Evolutionary conservation across 805 yeast genomes (phyloP).

Genomic region (Cyberlindnera japonica): DNA sequence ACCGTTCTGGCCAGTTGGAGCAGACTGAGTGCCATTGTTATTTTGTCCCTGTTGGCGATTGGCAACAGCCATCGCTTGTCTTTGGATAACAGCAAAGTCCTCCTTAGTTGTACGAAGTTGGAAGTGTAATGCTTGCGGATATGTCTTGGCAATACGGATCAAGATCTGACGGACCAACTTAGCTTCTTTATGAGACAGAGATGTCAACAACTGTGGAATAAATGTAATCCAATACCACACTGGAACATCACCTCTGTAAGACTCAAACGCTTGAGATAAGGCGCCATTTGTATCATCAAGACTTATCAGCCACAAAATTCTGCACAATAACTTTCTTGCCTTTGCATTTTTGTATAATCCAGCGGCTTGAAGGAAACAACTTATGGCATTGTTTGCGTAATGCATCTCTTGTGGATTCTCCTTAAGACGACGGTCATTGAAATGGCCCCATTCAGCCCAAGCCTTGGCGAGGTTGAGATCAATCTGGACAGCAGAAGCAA

Average conservation of each 20-base stretch:
- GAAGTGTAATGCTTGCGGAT: slow-evolving; percentile 97
- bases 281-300: slow-evolving; percentile 83
- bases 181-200: slow-evolving; percentile 90
- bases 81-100: slow-evolving; percentile 82
- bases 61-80: slow-evolving; percentile 61
- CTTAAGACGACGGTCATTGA: slow-evolving; percentile 82
- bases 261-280: slow-evolving; percentile 81
- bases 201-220: slow-evolving; percentile 88
- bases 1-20: slow-evolving; percentile 3
- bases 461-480: slow-evolving; percentile 94
- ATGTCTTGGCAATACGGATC: slow-evolving; percentile 89
- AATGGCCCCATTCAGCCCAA: slow-evolving; percentile 99
- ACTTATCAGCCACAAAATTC: slow-evolving; percentile 90
- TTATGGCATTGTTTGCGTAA: slow-evolving; percentile 88
- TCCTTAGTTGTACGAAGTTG: slow-evolving; percentile 93
- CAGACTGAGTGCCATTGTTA: not conserved
- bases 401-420: slow-evolving; percentile 78
- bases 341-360: slow-evolving; percentile 92
- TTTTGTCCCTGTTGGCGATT: slow-evolving; percentile 23
- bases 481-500: slow-evolving; percentile 95
- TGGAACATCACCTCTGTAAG: slow-evolving; percentile 93
- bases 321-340: slow-evolving; percentile 79
- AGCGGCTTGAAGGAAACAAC: slow-evolving; percentile 96
- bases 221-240: slow-evolving; percentile 99
- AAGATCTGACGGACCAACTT: slow-evolving; percentile 81